Conservation (phyloP, 1,284 basidiomycete species). For the Malassezia restricta region DNA sequence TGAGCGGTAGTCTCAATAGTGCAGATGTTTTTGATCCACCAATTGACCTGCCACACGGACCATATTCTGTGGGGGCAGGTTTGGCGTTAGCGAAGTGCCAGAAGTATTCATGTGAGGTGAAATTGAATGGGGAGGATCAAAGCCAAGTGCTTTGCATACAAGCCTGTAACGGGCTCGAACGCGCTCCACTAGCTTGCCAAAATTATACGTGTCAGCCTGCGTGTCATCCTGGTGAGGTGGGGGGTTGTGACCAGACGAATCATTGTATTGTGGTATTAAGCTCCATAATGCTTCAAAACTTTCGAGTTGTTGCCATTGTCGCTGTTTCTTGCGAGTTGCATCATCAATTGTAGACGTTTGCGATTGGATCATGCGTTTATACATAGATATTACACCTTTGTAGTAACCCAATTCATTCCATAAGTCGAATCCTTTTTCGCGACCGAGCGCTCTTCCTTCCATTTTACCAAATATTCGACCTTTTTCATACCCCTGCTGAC, state of each 20-base stretch:
- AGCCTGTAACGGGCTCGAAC: slow-evolving; percentile 78
- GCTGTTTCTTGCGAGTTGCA: slow-evolving; percentile 45
- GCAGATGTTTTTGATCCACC: slow-evolving; percentile 10
- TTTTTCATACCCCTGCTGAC: slow-evolving; percentile 64
- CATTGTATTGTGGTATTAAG: slow-evolving; percentile 56
- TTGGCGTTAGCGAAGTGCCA: background rate
- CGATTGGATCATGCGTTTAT: slow-evolving; percentile 46
- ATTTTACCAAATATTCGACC: slow-evolving; percentile 78
- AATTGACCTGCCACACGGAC: slow-evolving; percentile 5
- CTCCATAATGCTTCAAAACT: slow-evolving; percentile 57
- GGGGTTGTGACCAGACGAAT: slow-evolving; percentile 42
- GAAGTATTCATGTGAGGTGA: background rate
- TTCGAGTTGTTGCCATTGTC: slow-evolving; percentile 55
- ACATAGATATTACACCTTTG: slow-evolving; percentile 66
- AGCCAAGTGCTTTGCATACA: slow-evolving; percentile 67
- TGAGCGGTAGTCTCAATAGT: background rate
- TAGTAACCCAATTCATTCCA: slow-evolving; percentile 95
- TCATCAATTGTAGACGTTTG: slow-evolving; percentile 5
- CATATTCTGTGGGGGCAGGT: background rate
- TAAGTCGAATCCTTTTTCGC: slow-evolving; percentile 82
- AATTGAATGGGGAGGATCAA: background rate
- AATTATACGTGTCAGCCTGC: slow-evolving; percentile 28
- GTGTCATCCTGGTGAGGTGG: slow-evolving; percentile 4
- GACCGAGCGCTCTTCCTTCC: slow-evolving; percentile 78
- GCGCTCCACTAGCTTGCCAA: slow-evolving; percentile 68